Percentiles rank a stretch among this genome's conserved stretches.
Conservation (phyloP, 2,329 filamentous ascomycete genomes). For the Xylaria sp. region DNA sequence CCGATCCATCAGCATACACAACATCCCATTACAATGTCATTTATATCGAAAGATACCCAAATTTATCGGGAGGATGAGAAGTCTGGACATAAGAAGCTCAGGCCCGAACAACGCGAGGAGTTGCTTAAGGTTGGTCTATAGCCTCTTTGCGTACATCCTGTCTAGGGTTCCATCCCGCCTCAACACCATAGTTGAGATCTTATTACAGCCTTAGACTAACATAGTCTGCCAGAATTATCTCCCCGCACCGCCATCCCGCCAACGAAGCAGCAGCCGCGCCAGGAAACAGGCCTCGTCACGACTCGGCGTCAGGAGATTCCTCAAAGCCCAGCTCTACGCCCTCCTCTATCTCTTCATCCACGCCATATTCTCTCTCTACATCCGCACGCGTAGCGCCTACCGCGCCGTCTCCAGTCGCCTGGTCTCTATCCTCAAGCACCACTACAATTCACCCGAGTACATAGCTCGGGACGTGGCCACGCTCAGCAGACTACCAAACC, state of each 20-base stretch:
- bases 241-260: conserved; percentile 42
- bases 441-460: conserved; percentile 93
- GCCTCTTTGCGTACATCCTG: not conserved
- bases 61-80: conserved; percentile 59
- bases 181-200: too few relatives aligned
- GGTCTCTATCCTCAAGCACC: conserved; percentile 87
- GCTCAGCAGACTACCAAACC: conserved; percentile 79
- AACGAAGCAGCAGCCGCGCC: conserved; percentile 45
- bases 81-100: conserved; percentile 38
- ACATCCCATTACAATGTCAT: conserved; percentile 50
- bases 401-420: conserved; percentile 81
- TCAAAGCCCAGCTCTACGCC: conserved; percentile 71
- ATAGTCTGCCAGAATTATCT: conserved; percentile 45
- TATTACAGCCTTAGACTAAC: conserved; percentile 24
- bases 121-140: conserved; percentile 55
- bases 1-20: not conserved
- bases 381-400: conserved; percentile 82
- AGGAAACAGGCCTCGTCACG: conserved; percentile 52
- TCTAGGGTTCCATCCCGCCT: not conserved
- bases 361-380: conserved; percentile 86
- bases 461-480: conserved; percentile 86
- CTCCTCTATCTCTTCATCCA: conserved; percentile 77
- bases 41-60: conserved; percentile 51
- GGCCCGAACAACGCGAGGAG: conserved; percentile 56
- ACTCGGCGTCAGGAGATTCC: conserved; percentile 69